These are phyloP conservation scores for Colletotrichum plurivorum DNA, from an alignment of 2,329 filamentous ascomycete species.

Conservation along the genomic window DNA sequence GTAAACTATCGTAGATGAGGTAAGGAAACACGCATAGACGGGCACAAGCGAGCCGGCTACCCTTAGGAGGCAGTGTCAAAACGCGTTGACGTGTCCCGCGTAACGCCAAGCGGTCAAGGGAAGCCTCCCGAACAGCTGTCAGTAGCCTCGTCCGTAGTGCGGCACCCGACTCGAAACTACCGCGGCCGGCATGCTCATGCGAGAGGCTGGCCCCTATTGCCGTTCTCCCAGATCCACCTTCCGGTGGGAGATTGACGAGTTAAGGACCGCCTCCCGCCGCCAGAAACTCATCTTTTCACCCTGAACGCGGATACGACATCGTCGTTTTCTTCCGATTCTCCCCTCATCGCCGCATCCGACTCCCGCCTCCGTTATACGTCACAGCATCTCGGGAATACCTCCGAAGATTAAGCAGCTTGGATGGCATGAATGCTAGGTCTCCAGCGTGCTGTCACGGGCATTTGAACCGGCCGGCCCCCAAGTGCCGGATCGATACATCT, in stretches of 20 bases:
- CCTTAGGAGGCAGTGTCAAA: not conserved
- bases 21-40: too few species aligned
- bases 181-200: slow-evolving; percentile 24
- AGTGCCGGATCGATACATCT: not conserved
- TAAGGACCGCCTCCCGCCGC: not conserved
- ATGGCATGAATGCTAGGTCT: not conserved
- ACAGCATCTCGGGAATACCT: slow-evolving; percentile 6
- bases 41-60: too few species aligned
- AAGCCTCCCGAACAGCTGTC: slow-evolving; percentile 3
- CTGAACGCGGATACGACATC: slow-evolving; percentile 12
- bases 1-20: too few species aligned
- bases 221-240: not conserved
- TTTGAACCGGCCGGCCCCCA: not conserved
- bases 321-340: not conserved
- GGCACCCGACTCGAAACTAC: slow-evolving; percentile 27
- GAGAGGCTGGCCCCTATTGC: not conserved
- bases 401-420: slow-evolving; percentile 2
- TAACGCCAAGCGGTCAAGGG: slow-evolving; percentile 1
- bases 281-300: too few species aligned
- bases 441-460: not conserved
- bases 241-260: not conserved
- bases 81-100: not conserved
- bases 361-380: slow-evolving; percentile 22
- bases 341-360: not conserved
- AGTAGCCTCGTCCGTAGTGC: slow-evolving; percentile 21